phyloP scores from a whole-genome alignment of 2,329 filamentous ascomycete genomes.

The Aspergillus floridensis region DNA sequence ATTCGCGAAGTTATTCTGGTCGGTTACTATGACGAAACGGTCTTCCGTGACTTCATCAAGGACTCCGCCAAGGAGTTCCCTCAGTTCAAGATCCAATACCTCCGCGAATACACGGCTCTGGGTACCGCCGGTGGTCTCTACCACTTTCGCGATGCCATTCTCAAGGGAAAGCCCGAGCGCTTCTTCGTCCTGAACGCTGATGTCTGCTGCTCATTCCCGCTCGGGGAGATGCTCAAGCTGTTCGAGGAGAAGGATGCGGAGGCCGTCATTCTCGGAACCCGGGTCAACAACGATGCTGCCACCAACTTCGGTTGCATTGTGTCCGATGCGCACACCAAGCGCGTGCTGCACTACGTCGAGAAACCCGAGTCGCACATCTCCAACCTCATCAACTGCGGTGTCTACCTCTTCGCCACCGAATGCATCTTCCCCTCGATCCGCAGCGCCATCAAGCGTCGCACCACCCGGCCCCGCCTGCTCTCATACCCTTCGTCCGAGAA shows the following conservation, averaged over 20 bases:
- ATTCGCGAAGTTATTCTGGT: slow-evolving; percentile 97
- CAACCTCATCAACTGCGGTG: slow-evolving; percentile 98
- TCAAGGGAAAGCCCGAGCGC: slow-evolving; percentile 90
- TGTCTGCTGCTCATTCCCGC: slow-evolving; percentile 97
- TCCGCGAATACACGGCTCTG: slow-evolving; percentile 94
- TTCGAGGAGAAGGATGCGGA: slow-evolving; percentile 95
- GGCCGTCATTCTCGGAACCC: slow-evolving; percentile 90
- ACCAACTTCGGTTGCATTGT: slow-evolving; percentile 98
- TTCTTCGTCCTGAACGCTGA: slow-evolving; percentile 98
- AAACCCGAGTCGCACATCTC: slow-evolving; percentile 97
- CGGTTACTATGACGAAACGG: slow-evolving; percentile 95
- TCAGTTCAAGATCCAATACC: slow-evolving; percentile 85
- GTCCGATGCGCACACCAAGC: slow-evolving; percentile 86
- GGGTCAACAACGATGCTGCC: slow-evolving; percentile 85
- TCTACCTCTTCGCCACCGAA: slow-evolving; percentile 95
- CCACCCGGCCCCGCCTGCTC: slow-evolving; percentile 82
- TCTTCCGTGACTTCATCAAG: slow-evolving; percentile 98
- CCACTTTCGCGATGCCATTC: slow-evolving; percentile 97
- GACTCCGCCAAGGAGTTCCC: slow-evolving; percentile 81
- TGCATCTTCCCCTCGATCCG: slow-evolving; percentile 95
- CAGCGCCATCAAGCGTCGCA: slow-evolving; percentile 90
- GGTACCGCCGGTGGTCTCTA: slow-evolving; percentile 96
- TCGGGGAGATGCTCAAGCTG: slow-evolving; percentile 90
- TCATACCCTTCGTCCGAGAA: slow-evolving; percentile 97
- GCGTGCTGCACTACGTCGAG: slow-evolving; percentile 97